A percentile compares a stretch with the other conserved stretches of the same genome.
phyloP scores from a whole-genome alignment of 1,284 basidiomycete genomes.

The Pyrrhoderma lamaoense region DNA sequence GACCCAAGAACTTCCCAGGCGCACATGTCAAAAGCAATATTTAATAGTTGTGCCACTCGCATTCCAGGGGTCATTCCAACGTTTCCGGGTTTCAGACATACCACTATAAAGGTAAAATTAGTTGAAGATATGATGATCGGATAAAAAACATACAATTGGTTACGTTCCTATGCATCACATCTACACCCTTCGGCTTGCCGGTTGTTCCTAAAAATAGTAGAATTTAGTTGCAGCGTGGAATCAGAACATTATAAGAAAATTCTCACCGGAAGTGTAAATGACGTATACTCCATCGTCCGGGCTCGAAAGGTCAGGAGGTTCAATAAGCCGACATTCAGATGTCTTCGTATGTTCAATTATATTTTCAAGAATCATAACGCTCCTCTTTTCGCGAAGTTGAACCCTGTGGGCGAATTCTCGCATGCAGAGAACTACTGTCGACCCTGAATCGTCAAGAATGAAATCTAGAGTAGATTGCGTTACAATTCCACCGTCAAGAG shows the following conservation, averaged over 20 bases:
- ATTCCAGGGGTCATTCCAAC: conserved; percentile 46
- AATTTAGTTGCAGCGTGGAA: conserved; percentile 6
- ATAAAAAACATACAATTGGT: conserved; percentile 40
- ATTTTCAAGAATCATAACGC: conserved; percentile 39
- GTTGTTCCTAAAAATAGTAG: conserved; percentile 40
- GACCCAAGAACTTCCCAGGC: conserved; percentile 56
- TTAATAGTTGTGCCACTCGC: conserved; percentile 51
- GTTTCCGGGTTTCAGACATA: conserved; percentile 47
- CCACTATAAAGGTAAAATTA: conserved; percentile 36
- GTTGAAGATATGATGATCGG: conserved; percentile 9
- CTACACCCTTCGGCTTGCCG: conserved; percentile 51
- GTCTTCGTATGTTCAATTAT: conserved; percentile 22
- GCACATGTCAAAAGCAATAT: conserved; percentile 57
- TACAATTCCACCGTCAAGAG: conserved; percentile 49
- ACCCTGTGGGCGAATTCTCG: conserved; percentile 41
- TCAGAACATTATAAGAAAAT: neutral
- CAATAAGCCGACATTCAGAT: conserved; percentile 25
- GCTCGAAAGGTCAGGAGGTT: conserved; percentile 34
- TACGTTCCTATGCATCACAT: conserved; percentile 50
- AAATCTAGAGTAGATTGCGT: conserved; percentile 47
- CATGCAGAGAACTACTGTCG: conserved; percentile 38
- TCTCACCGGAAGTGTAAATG: conserved; percentile 53
- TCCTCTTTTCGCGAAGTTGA: too few relatives aligned
- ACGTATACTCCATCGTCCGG: conserved; percentile 46
- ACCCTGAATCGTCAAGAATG: conserved; percentile 42